phyloP scores from a whole-genome alignment of 148 eudicot species.

The Arctostaphylos glauca region DNA sequence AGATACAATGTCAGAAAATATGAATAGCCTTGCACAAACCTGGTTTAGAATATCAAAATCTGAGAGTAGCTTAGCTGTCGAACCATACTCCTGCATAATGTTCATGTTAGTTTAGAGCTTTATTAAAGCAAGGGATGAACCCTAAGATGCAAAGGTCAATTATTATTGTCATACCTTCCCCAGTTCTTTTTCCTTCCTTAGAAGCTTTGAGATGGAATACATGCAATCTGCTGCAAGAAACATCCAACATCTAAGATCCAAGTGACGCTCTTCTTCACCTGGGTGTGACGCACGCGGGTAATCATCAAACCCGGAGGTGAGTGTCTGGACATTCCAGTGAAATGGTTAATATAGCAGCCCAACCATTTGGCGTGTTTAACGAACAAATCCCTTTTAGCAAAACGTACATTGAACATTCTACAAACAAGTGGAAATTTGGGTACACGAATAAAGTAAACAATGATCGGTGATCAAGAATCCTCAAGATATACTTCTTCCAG shows the following conservation, averaged over 20 bases:
- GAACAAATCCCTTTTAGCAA: neutral
- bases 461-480: conserved; percentile 4
- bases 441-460: neutral
- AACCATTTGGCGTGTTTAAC: neutral
- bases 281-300: conserved; percentile 99
- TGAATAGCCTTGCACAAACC: conserved; percentile 42
- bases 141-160: neutral
- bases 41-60: conserved; percentile 79
- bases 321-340: conserved; percentile 45
- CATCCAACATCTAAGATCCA: conserved; percentile 99
- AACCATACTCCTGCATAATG: conserved; percentile 65
- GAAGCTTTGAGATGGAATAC: conserved; percentile 63
- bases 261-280: conserved; percentile 85
- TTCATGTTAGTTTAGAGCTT: conserved; percentile 9
- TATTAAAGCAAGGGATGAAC: conserved; percentile 17
- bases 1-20: neutral
- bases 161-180: conserved; percentile 50
- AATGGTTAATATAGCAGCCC: conserved; percentile 3
- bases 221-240: conserved; percentile 91
- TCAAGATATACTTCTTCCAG: neutral
- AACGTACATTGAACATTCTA: neutral
- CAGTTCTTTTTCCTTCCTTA: conserved; percentile 38
- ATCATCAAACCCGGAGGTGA: conserved; percentile 95
- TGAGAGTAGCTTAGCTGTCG: conserved; percentile 60
- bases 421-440: no score